Conservation (phyloP, 768 basidiomycete species). For the Podaxis sp. region DNA sequence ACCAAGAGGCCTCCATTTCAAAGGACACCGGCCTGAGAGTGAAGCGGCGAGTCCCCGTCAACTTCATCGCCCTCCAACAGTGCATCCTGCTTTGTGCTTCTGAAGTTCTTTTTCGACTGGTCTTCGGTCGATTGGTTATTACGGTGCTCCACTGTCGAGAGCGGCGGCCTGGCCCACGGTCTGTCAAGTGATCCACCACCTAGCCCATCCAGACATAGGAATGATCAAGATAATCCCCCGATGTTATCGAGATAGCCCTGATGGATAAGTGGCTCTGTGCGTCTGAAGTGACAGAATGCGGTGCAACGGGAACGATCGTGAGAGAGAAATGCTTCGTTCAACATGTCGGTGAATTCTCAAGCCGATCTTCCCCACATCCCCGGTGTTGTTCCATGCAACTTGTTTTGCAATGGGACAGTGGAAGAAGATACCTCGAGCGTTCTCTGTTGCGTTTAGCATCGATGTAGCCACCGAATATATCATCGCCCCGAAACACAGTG, state of each 20-base stretch:
- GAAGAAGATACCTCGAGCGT: not conserved
- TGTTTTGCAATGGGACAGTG: not conserved
- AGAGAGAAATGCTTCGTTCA: constrained; percentile 2
- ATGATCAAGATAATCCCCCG: constrained; percentile 1
- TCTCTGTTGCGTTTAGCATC: not conserved
- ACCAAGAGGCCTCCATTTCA: too few species aligned
- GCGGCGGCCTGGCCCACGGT: not conserved
- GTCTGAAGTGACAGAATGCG: constrained; percentile 9
- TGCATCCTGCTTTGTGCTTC: too few species aligned
- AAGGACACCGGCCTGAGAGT: too few species aligned
- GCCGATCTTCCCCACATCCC: not conserved
- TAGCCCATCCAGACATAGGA: not conserved
- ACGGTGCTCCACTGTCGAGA: not conserved
- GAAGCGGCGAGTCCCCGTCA: too few species aligned
- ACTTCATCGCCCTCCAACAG: too few species aligned
- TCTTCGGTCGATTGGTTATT: not conserved
- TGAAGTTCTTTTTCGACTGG: not conserved
- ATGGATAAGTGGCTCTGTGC: not conserved
- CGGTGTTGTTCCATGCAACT: not conserved
- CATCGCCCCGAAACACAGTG: not conserved
- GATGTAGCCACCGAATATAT: not conserved
- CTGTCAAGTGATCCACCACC: not conserved
- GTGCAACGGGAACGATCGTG: constrained; percentile 5
- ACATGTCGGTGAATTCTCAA: not conserved
- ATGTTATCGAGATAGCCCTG: constrained; percentile 10